A percentile compares a stretch with the other conserved stretches of the same genome.
phyloP scores from a whole-genome alignment of 306 rosid species.

The Ormosia semicastrata region DNA sequence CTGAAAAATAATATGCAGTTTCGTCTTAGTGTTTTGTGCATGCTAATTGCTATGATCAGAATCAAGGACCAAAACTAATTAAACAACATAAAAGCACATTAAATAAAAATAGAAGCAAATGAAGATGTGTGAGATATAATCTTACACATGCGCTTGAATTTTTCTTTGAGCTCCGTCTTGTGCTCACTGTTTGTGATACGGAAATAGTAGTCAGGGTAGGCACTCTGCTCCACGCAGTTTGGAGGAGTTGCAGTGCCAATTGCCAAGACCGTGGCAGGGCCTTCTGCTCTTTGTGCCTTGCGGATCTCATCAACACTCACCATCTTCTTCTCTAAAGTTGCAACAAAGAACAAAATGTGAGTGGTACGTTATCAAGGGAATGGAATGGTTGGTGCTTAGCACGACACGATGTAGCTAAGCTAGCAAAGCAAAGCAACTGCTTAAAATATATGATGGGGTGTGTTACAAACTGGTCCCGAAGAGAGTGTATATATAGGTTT shows the following conservation, averaged over 20 bases:
- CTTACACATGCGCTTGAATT: slow-evolving; percentile 42
- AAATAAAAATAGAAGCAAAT: too few species aligned
- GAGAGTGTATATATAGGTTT: background rate
- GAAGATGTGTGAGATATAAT: background rate
- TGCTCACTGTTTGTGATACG: slow-evolving; percentile 60
- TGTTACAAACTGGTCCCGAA: background rate
- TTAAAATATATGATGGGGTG: background rate
- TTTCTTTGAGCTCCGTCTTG: background rate
- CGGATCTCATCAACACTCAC: slow-evolving; percentile 46
- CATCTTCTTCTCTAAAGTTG: slow-evolving; percentile 9
- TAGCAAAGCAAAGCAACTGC: too few species aligned
- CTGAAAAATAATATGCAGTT: background rate
- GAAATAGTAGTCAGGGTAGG: slow-evolving; percentile 45
- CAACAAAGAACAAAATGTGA: background rate
- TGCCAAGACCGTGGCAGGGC: slow-evolving; percentile 62
- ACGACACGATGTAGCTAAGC: background rate
- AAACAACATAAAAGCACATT: too few species aligned
- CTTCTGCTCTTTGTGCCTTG: slow-evolving; percentile 60
- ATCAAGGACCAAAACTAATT: background rate
- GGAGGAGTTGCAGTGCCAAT: slow-evolving; percentile 61
- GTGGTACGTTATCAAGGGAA: background rate
- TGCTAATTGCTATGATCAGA: background rate
- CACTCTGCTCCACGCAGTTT: slow-evolving; percentile 51
- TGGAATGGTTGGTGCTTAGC: background rate
- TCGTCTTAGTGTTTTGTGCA: background rate